phyloP scores from a whole-genome alignment of 1,284 basidiomycete genomes.

The Caloboletus inedulis region DNA sequence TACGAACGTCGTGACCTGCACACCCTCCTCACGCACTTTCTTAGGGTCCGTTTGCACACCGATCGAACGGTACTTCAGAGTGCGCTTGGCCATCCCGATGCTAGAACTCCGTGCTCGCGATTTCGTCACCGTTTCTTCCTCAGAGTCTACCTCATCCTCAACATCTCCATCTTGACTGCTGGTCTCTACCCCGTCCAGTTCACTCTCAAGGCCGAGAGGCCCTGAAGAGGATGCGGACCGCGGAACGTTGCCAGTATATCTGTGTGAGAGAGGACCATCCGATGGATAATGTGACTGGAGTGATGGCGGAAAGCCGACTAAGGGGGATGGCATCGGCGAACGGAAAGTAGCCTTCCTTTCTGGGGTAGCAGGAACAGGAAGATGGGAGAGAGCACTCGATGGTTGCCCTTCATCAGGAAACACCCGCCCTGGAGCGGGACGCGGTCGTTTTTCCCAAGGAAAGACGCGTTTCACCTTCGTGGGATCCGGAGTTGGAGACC shows the following conservation, averaged over 20 bases:
- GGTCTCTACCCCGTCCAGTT: constrained; percentile 55
- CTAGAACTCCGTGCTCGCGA: constrained; percentile 23
- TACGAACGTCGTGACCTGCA: constrained; percentile 22
- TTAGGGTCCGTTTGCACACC: constrained; percentile 32
- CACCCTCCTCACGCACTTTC: constrained; percentile 23
- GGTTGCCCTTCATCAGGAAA: constrained; percentile 76
- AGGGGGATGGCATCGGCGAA: constrained; percentile 33
- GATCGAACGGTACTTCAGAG: constrained; percentile 27
- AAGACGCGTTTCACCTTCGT: constrained; percentile 79
- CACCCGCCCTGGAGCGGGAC: constrained; percentile 63
- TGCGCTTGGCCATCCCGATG: constrained; percentile 4
- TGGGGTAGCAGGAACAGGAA: constrained; percentile 32
- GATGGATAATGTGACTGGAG: constrained; percentile 76
- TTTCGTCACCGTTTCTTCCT: constrained; percentile 33
- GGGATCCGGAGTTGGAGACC: constrained; percentile 62
- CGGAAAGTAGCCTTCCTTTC: constrained; percentile 20
- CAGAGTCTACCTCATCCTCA: constrained; percentile 74
- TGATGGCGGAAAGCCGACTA: constrained; percentile 49
- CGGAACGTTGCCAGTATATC: constrained; percentile 67
- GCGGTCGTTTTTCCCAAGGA: constrained; percentile 84
- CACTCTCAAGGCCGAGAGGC: constrained; percentile 46
- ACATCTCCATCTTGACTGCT: constrained; percentile 79
- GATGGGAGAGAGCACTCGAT: too few species aligned
- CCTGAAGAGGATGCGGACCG: constrained; percentile 45
- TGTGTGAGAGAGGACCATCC: constrained; percentile 77